phyloP scores from a whole-genome alignment of 2,329 filamentous ascomycete genomes.

The Byssoonygena ceratinophila region DNA sequence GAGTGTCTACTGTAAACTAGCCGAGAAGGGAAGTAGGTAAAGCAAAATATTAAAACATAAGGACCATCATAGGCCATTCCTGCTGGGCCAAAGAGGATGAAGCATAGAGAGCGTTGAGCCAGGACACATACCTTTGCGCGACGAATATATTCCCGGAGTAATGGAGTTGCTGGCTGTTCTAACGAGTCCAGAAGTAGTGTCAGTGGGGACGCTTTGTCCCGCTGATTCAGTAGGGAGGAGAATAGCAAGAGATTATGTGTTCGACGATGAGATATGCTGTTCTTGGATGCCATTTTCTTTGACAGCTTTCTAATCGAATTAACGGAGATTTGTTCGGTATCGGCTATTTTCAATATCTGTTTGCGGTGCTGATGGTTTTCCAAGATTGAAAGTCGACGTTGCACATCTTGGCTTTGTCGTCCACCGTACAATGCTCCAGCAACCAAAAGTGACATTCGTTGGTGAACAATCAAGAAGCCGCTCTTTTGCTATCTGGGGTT shows the following conservation, averaged over 20 bases:
- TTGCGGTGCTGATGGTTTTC: no score
- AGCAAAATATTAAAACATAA: no score
- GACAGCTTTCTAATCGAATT: not conserved
- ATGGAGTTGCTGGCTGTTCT: constrained; percentile 63
- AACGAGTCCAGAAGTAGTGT: constrained; percentile 76
- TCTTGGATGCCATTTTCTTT: not conserved
- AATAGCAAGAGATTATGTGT: constrained; percentile 78
- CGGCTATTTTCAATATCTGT: not conserved
- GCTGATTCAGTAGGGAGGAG: constrained; percentile 66
- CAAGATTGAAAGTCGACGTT: not conserved
- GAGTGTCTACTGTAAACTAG: no score
- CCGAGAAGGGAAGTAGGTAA: no score
- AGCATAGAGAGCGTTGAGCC: not conserved
- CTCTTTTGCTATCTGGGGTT: not conserved
- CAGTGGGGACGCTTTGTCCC: constrained; percentile 72
- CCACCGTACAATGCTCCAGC: not conserved
- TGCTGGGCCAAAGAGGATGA: not conserved
- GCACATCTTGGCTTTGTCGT: not conserved
- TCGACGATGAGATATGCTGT: constrained; percentile 49
- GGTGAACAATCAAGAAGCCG: not conserved
- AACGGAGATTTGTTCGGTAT: not conserved
- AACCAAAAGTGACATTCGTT: not conserved
- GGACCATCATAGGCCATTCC: no score
- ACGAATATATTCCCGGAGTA: constrained; percentile 62
- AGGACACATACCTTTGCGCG: constrained; percentile 59